phyloP scores from a whole-genome alignment of 805 yeast genomes.

The Lipomyces oligophaga region DNA sequence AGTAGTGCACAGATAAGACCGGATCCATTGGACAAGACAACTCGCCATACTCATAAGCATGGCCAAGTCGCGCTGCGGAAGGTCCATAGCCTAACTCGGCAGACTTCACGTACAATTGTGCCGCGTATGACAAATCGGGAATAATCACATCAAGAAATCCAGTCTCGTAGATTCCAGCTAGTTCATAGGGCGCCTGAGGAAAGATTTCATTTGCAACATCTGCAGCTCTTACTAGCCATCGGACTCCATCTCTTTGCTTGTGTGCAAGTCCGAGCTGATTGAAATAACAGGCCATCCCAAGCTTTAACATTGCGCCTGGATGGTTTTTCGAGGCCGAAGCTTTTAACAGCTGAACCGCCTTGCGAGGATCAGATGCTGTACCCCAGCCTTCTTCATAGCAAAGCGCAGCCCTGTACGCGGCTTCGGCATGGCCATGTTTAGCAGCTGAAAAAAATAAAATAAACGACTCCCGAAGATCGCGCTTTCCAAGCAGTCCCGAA shows the following conservation, averaged over 20 bases:
- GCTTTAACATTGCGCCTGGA: constrained; percentile 93
- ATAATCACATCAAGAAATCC: constrained; percentile 88
- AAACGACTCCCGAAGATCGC: constrained; percentile 72
- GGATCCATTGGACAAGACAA: constrained; percentile 70
- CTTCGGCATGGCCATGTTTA: constrained; percentile 86
- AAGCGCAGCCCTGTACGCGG: constrained; percentile 84
- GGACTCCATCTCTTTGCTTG: constrained; percentile 72
- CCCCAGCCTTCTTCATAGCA: constrained; percentile 96
- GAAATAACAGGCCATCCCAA: constrained; percentile 82
- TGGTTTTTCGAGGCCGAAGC: constrained; percentile 89
- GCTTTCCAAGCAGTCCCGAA: constrained; percentile 66
- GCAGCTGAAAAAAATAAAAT: constrained; percentile 81
- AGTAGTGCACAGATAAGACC: constrained; percentile 83
- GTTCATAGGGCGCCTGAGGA: constrained; percentile 91
- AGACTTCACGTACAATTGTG: constrained; percentile 79
- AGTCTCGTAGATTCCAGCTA: constrained; percentile 74
- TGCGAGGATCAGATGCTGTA: constrained; percentile 79
- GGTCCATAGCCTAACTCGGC: constrained; percentile 83
- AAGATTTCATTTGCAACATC: constrained; percentile 78
- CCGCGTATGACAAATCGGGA: constrained; percentile 77
- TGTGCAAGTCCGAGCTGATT: constrained; percentile 74
- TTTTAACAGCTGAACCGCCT: constrained; percentile 75
- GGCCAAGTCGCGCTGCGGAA: constrained; percentile 76
- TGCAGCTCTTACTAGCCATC: constrained; percentile 87
- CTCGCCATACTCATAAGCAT: constrained; percentile 74